Evolutionary conservation across 441 rosid genomes (phyloP).

Genomic region (Omphalea diandra): DNA sequence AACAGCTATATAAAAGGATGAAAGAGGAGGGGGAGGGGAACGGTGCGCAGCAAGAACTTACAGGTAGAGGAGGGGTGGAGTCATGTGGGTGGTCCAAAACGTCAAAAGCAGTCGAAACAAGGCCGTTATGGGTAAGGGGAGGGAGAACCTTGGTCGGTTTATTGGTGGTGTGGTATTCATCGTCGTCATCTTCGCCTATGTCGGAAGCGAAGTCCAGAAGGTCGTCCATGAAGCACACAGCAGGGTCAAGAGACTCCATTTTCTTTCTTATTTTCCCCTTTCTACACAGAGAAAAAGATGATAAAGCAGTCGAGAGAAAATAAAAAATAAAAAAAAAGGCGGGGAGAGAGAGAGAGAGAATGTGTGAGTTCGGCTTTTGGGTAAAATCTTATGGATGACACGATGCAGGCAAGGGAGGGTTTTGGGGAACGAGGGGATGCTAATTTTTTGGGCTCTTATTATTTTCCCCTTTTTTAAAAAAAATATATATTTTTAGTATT

Average conservation of each 20-base stretch:
- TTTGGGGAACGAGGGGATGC: slow-evolving; percentile 18
- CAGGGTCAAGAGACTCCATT: slow-evolving; percentile 51
- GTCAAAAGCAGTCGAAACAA: slow-evolving; percentile 18
- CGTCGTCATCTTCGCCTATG: slow-evolving; percentile 52
- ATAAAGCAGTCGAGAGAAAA: neutral
- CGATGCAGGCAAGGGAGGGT: slow-evolving; percentile 23
- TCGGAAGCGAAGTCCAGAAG: slow-evolving; percentile 60
- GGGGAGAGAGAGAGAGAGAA: neutral
- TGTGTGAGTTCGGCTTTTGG: neutral
- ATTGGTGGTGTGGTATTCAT: slow-evolving; percentile 31
- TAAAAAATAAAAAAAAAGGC: neutral
- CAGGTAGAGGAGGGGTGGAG: slow-evolving; percentile 32
- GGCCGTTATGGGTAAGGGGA: slow-evolving; percentile 23
- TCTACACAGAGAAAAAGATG: neutral
- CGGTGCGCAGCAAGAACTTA: too few relatives aligned
- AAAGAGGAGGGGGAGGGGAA: too few relatives aligned
- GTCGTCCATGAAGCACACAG: slow-evolving; percentile 53
- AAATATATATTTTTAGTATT: too few relatives aligned
- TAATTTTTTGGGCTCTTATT: slow-evolving; percentile 4
- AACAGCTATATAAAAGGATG: too few relatives aligned
- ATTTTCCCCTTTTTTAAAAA: too few relatives aligned
- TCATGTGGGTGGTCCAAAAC: slow-evolving; percentile 20
- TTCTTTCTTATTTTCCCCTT: too few relatives aligned
- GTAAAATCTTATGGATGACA: slow-evolving; percentile 15
- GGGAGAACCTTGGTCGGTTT: slow-evolving; percentile 28